These are phyloP conservation scores for Coemansia sp. DNA, from an alignment of 192 early-diverging fungal species.

Conservation along the genomic window DNA sequence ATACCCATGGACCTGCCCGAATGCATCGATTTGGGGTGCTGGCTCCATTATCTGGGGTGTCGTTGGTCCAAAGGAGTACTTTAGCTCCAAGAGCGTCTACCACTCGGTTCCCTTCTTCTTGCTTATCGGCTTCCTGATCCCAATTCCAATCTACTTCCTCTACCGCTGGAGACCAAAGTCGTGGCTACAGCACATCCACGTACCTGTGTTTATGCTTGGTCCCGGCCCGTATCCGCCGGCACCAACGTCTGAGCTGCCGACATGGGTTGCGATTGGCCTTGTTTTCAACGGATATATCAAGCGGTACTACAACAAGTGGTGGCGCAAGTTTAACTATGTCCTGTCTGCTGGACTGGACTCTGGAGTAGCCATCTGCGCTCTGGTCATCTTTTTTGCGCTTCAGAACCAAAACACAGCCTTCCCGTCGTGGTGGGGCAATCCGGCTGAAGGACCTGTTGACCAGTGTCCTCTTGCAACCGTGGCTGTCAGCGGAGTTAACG, in stretches of 20 bases:
- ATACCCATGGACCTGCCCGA: constrained; percentile 34
- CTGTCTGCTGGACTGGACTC: constrained; percentile 53
- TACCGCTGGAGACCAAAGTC: constrained; percentile 53
- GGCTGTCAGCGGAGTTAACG: no score
- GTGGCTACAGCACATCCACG: constrained; percentile 55
- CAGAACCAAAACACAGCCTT: no score
- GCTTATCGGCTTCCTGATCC: constrained; percentile 56
- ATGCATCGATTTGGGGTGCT: constrained; percentile 17
- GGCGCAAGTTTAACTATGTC: constrained; percentile 68
- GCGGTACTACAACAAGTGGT: constrained; percentile 56
- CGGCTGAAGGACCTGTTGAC: no score
- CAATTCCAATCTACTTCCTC: constrained; percentile 57
- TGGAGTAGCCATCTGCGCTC: no score
- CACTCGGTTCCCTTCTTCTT: constrained; percentile 45
- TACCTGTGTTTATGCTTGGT: constrained; percentile 57
- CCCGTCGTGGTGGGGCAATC: no score
- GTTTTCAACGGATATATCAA: constrained; percentile 56
- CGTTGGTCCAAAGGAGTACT: constrained; percentile 18
- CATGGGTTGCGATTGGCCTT: constrained; percentile 51
- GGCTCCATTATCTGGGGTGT: constrained; percentile 44
- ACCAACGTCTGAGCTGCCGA: constrained; percentile 43
- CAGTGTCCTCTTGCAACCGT: no score
- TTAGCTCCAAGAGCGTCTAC: constrained; percentile 42
- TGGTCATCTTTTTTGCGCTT: no score
- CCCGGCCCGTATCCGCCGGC: constrained; percentile 59